Percentiles rank a stretch among this genome's conserved stretches.
phyloP scores from a whole-genome alignment of 2,329 filamentous ascomycete genomes.

The Septoria linicola region DNA sequence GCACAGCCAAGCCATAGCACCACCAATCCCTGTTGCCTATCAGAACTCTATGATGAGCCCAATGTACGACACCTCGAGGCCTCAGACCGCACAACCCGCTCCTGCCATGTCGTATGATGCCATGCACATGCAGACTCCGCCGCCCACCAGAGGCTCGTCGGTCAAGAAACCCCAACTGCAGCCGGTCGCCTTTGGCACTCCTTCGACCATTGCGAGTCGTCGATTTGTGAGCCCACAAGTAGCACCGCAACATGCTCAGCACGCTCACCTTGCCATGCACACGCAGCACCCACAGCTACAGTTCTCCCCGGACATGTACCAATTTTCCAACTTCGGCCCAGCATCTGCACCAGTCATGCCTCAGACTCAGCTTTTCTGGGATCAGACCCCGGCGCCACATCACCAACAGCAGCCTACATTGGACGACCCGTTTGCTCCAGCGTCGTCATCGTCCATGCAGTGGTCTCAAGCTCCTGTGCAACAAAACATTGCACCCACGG shows the following conservation, averaged over 20 bases:
- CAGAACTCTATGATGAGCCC: slow-evolving; percentile 21
- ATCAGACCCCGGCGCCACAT: slow-evolving; percentile 27
- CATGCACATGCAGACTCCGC: slow-evolving; percentile 60
- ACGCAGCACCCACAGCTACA: slow-evolving; percentile 55
- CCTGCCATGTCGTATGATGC: slow-evolving; percentile 33
- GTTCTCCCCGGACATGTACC: slow-evolving; percentile 59
- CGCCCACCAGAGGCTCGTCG: slow-evolving; percentile 57
- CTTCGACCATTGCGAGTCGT: slow-evolving; percentile 37
- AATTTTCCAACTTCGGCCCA: slow-evolving; percentile 52
- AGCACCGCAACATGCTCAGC: slow-evolving; percentile 22
- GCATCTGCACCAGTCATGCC: slow-evolving; percentile 58
- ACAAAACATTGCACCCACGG: slow-evolving; percentile 19
- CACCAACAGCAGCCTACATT: slow-evolving; percentile 25
- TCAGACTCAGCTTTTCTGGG: slow-evolving; percentile 51
- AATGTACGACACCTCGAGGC: slow-evolving; percentile 13
- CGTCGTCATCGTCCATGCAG: slow-evolving; percentile 17
- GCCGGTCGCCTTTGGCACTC: slow-evolving; percentile 44
- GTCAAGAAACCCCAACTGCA: slow-evolving; percentile 48
- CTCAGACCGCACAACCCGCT: slow-evolving; percentile 13
- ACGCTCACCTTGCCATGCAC: slow-evolving; percentile 27
- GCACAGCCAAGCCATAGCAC: slow-evolving; percentile 19
- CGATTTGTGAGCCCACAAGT: slow-evolving; percentile 35
- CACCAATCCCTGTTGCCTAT: slow-evolving; percentile 19
- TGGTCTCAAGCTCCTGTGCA: slow-evolving; percentile 21
- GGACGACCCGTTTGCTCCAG: slow-evolving; percentile 36